Evolutionary conservation across 805 yeast genomes (phyloP).

Genomic region (Hanseniaspora lindneri): DNA sequence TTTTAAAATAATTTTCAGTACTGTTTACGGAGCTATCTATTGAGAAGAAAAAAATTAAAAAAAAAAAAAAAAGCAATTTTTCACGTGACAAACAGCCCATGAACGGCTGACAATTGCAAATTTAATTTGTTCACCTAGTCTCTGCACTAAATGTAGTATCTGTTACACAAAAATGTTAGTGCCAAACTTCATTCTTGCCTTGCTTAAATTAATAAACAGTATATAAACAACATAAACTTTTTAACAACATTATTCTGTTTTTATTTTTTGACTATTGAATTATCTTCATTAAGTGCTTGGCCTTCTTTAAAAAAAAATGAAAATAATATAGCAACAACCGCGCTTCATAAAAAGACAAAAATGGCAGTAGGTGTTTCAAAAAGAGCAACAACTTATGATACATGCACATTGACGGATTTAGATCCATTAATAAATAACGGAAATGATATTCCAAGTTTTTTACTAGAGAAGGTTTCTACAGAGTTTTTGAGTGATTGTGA

Average conservation of each 20-base stretch:
- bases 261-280: not conserved
- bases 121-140: no score
- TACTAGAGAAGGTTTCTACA: not conserved
- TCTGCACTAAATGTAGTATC: no score
- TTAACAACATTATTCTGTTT: no score
- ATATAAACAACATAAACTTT: no score
- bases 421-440: conserved; percentile 6
- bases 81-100: not conserved
- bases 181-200: no score
- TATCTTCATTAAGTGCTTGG: no score
- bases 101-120: not conserved
- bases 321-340: not conserved
- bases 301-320: no score
- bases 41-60: not conserved
- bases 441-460: conserved; percentile 10
- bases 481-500: not conserved
- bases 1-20: no score
- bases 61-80: not conserved
- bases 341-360: not conserved
- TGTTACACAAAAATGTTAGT: not conserved
- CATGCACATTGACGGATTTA: not conserved
- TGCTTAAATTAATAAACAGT: no score
- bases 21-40: not conserved
- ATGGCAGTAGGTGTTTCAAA: conserved; percentile 4
- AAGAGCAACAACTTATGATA: conserved; percentile 1